Base-by-base conservation (phyloP, 208 protist genomes). In the Zelonia costaricensis region DNA sequence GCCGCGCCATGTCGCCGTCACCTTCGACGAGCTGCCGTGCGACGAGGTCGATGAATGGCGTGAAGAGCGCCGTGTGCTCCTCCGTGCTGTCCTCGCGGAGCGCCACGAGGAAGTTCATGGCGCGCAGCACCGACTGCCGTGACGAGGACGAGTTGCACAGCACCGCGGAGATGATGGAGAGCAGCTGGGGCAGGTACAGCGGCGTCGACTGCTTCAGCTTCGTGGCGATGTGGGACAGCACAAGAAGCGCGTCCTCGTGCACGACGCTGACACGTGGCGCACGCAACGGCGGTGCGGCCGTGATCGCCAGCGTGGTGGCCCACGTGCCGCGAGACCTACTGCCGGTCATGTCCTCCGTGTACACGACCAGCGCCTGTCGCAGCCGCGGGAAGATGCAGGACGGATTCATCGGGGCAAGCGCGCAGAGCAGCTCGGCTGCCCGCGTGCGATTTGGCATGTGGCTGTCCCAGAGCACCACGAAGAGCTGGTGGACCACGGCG, bases 41-140 rank as follows among this genome's bases (percentile, higher is more conserved):
- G 28, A 91, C 71, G n/a, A 86, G 38, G 33, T 76, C 63, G 13
- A 93, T 49, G 44, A 93, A 84, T 6, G 78, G 73, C 22, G 86
- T 69, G 67, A 93, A 88, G 27, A 82, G 70, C 25, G 48, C 31
- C 46, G 77, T 81, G 39, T 90, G 76, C 18, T 84, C 79, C 48
- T 72, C 69, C 16, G 76, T 67, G 55, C 67, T 81, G 72, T 91
- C 80, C 63, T 93, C 84, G 55, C 82, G 82, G 15, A 93, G 62
- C n/a, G 82, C 71, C 4, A 76, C 75, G 23, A 93, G 54, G 40
- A 93, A 72, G 30, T 69, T 76, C 56, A 93, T 64, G 15, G 81
- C 80, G 30, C 54, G 74, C 51, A 91, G 54, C 33, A 93, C 77
- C 8, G 82, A 69, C 23, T 72, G 75, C 7, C 83, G 68, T 23